Base-by-base conservation (phyloP, 257 asterid genomes). In the Primulina huaijiensis region DNA sequence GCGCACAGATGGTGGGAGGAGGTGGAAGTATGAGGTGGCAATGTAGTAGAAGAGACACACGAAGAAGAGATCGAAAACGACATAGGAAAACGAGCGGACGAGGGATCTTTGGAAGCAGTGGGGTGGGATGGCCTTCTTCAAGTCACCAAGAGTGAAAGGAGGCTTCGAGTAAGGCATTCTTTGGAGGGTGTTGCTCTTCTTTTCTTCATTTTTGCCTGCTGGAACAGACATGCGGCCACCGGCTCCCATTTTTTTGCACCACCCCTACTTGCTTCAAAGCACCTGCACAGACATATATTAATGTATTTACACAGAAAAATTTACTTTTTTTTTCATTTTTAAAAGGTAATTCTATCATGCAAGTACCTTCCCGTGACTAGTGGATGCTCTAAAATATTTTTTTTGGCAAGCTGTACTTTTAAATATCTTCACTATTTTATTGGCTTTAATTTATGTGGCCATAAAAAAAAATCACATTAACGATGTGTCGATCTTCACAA, bases 51-150 rank as follows among this genome's bases (percentile, higher is more conserved):
- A 82, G 19, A 75, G 25, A 25, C 23, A 68, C 43, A 82, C 81
- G 11, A 84, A 58, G 33, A 62, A 7, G 68, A 88, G 88, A 78
- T 88, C 95, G 10, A 76, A 76, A 30, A 78, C 82, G 6, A 84
- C 85, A 8, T 86, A 86, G 35, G 87, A 80, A 75, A 86, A 82
- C 0, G 95, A 88, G 20, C 73, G 85, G 62, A 58, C 5, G 52
- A 86, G 82, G 33, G 95, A 88, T 35, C 95, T 62, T 71, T 82
- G 14, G 63, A 88, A 88, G 85, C 95, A 88, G 71, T 86, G 89
- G 57, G 95, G 92, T 19, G 95, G 95, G 69, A 88, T 84, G 73
- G 80, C 90, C 38, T 86, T 88, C 86, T 88, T 88, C 62, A 88
- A 62, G 56, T 88, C 95, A 27, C 90, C 88, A 3, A 88, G 69